Base-by-base conservation (phyloP, 2,329 filamentous ascomycete species). In the Paecilomyces fulvus region DNA sequence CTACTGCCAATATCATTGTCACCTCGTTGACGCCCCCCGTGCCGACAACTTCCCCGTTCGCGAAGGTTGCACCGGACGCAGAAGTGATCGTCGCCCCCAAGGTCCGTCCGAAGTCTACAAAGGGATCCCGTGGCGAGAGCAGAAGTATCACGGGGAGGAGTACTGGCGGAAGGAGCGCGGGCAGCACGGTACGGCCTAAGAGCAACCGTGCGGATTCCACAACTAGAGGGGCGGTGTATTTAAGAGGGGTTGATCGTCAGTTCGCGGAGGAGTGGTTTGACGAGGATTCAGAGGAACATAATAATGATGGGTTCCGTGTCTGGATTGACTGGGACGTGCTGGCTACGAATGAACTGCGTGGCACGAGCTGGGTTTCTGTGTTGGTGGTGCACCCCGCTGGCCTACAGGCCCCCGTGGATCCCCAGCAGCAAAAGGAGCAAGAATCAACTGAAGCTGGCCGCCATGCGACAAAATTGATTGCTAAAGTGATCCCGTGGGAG, bases 81-180 rank as follows among this genome's bases (percentile, higher is more conserved):
- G 94, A 99, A 73, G 92, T 99, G 52, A 95, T 97, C 61, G 94
- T 99, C 58, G 94, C 94, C 3, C 94, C 94, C 0, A 99, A 99
- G 75, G 88, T 87, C 25, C 83, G 92, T 55, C 80, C 88, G 48
- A 91, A 89, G 70, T 76, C 80, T 31, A 78, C 84, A 3, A 83
- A 86, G 56, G 80, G 75, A 58, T 74, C 76, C 30, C 83, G 79
- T n/a, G 83, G 85, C 37, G 90, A 95, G 63, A 90, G 83, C 67
- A 81, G 87, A 57, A 96, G 92, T 68, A 87, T 92, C 8, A 82
- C 86, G 0, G 90, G 89, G 64, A 90, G 86, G 65, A 92, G 89
- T 67, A 82, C 73, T 30, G 78, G 79, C 10, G 81, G 86, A 8
- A 87, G 88, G 70, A 94, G 88, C 64, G 80, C 80, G 43, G 80